A percentile compares a stretch with the other conserved stretches of the same genome.
These are phyloP conservation scores for Populus davidiana DNA, from an alignment of 345 rosid genomes.

Conservation along the genomic window DNA sequence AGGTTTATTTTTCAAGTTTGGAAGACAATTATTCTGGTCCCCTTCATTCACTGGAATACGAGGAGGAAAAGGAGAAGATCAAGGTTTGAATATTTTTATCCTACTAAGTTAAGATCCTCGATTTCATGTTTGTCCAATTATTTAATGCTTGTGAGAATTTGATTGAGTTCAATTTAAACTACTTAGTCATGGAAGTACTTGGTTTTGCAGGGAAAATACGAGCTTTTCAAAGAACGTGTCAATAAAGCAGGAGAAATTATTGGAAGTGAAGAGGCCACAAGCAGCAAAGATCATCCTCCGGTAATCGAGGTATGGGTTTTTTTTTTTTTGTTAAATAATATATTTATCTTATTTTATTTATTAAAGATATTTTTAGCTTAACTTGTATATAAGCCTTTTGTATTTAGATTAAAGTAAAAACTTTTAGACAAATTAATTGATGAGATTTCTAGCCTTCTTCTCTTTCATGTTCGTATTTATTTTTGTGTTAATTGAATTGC, in stretches of 20 bases:
- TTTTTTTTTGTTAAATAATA: background rate
- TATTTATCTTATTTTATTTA: no score
- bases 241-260: slow-evolving; percentile 8
- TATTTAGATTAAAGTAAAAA: no score
- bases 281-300: slow-evolving; percentile 23
- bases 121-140: background rate
- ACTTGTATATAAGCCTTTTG: no score
- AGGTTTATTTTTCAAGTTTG: slow-evolving; percentile 28
- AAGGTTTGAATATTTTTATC: background rate
- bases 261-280: background rate
- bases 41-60: background rate
- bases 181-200: no score
- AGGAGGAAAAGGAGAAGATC: slow-evolving; percentile 2
- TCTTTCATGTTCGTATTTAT: no score
- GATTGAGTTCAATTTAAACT: background rate
- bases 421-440: no score
- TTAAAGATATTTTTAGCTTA: no score
- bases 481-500: no score
- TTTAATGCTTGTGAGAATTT: background rate
- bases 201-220: slow-evolving; percentile 24
- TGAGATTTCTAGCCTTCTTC: no score
- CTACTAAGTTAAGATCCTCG: background rate
- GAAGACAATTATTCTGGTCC: slow-evolving; percentile 18
- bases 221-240: slow-evolving; percentile 26
- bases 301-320: slow-evolving; percentile 24